Evolutionary conservation across 1,284 basidiomycete genomes (phyloP).

Genomic region (Ustilago hordei): DNA sequence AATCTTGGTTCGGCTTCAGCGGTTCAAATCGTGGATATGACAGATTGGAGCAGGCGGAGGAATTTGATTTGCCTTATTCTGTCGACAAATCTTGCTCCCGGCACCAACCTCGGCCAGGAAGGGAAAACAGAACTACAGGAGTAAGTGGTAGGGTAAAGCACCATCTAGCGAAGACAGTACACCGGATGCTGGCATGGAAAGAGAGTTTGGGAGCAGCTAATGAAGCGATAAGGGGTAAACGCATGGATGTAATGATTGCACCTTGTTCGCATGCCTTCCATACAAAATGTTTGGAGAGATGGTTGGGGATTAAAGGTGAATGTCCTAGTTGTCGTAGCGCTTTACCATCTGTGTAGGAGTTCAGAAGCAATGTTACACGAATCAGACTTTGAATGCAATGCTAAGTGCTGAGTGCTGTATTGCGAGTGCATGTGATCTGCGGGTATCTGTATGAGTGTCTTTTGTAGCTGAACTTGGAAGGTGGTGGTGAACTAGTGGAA

Average conservation of each 20-base stretch:
- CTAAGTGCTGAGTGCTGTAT: background rate
- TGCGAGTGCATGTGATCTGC: background rate
- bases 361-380: background rate
- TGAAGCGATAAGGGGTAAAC: slow-evolving; percentile 9
- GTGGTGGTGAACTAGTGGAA: slow-evolving; percentile 12
- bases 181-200: slow-evolving; percentile 12
- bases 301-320: slow-evolving; percentile 49
- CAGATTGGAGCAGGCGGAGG: slow-evolving; percentile 19
- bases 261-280: slow-evolving; percentile 50
- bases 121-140: background rate
- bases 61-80: slow-evolving; percentile 20
- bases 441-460: slow-evolving; percentile 1
- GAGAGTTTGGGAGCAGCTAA: slow-evolving; percentile 12
- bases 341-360: slow-evolving; percentile 27
- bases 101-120: background rate
- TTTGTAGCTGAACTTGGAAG: background rate
- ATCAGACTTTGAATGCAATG: background rate
- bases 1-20: slow-evolving; percentile 3
- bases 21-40: slow-evolving; percentile 9
- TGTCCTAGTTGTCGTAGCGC: slow-evolving; percentile 47
- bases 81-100: slow-evolving; percentile 7
- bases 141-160: background rate
- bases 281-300: slow-evolving; percentile 44
- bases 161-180: slow-evolving; percentile 7
- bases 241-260: slow-evolving; percentile 47